These are phyloP conservation scores for Serpula lacrymans DNA, from an alignment of 768 basidiomycete genomes.

Conservation along the genomic window DNA sequence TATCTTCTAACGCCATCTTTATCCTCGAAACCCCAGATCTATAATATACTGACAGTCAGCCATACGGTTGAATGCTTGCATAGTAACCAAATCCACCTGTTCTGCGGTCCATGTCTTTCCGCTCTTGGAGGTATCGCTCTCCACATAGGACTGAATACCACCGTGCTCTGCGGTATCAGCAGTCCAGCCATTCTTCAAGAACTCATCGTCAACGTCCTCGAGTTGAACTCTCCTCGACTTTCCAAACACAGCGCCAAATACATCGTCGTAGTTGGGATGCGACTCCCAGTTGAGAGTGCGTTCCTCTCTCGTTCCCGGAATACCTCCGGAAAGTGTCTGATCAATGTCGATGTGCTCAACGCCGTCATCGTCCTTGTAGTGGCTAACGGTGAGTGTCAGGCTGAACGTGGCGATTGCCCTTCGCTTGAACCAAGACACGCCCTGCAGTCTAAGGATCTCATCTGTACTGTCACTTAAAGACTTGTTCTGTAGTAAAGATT, in stretches of 20 bases:
- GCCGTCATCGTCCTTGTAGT: constrained; percentile 56
- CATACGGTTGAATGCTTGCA: constrained; percentile 10
- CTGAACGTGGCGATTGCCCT: constrained; percentile 55
- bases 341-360: constrained; percentile 67
- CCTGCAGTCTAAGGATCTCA: constrained; percentile 64
- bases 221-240: constrained; percentile 50
- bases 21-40: constrained; percentile 64
- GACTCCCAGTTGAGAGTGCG: constrained; percentile 57
- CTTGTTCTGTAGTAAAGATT: constrained; percentile 52
- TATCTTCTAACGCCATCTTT: constrained; percentile 60
- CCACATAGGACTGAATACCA: constrained; percentile 34
- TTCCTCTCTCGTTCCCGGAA: constrained; percentile 54
- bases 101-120: constrained; percentile 56
- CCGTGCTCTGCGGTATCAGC: constrained; percentile 35
- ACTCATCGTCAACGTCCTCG: constrained; percentile 43
- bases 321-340: constrained; percentile 61
- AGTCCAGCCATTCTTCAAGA: constrained; percentile 41
- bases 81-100: constrained; percentile 41
- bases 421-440: constrained; percentile 70
- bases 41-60: constrained; percentile 20
- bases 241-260: constrained; percentile 60
- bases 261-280: constrained; percentile 48
- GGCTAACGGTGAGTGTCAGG: constrained; percentile 59
- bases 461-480: constrained; percentile 58
- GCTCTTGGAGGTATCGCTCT: constrained; percentile 65